Percentiles rank a stretch among this genome's conserved stretches.
These are phyloP conservation scores for Eragrostis curvula DNA, from an alignment of 176 grass and related monocot species.

Conservation along the genomic window DNA sequence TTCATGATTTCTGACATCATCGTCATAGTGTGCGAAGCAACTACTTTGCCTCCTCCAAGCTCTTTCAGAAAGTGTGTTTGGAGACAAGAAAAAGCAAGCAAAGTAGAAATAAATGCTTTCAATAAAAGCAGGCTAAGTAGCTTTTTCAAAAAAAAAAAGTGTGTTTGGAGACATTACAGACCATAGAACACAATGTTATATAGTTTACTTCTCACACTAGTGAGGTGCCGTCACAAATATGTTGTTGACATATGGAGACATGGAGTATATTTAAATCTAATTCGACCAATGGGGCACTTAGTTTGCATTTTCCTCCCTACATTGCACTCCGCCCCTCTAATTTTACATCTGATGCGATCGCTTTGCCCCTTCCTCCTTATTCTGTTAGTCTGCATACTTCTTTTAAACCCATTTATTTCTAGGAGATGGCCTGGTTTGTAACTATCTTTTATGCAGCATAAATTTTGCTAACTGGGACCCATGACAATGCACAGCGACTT, in stretches of 20 bases:
- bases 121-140: too few relatives aligned
- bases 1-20: background rate
- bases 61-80: background rate
- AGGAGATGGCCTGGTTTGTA: background rate
- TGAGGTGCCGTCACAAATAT: background rate
- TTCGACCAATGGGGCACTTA: background rate
- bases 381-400: background rate
- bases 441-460: background rate
- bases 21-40: background rate
- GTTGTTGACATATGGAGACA: background rate
- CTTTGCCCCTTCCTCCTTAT: background rate
- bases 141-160: too few relatives aligned
- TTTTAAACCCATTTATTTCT: background rate
- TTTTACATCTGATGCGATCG: background rate
- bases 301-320: background rate
- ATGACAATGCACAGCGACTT: background rate
- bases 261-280: background rate
- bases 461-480: background rate
- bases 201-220: background rate
- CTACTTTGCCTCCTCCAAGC: background rate
- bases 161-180: background rate
- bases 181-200: background rate
- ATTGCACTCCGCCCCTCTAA: background rate
- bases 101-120: too few relatives aligned
- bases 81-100: too few relatives aligned